Percentiles rank a stretch among this genome's conserved stretches.
phyloP scores from a whole-genome alignment of 345 rosid genomes.

The Acer saccharum region DNA sequence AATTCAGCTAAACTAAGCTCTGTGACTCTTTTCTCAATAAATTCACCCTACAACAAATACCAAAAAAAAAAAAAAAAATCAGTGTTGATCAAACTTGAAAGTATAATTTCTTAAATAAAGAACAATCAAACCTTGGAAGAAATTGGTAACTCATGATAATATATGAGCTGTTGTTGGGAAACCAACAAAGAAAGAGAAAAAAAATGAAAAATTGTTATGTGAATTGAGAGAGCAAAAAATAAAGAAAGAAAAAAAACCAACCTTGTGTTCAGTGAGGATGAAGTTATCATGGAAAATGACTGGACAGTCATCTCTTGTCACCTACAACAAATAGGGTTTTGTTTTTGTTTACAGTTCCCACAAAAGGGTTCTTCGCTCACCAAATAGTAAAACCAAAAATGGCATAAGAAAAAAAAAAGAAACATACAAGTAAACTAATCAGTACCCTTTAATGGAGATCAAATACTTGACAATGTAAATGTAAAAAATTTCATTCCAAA shows the following conservation, averaged over 20 bases:
- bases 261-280: slow-evolving; percentile 53
- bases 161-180: neutral
- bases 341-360: slow-evolving; percentile 26
- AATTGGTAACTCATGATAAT: neutral
- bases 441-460: slow-evolving; percentile 18
- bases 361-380: slow-evolving; percentile 20
- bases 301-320: slow-evolving; percentile 66
- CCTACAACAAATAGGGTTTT: slow-evolving; percentile 43
- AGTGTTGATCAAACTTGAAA: neutral
- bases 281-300: slow-evolving; percentile 69
- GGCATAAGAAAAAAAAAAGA: slow-evolving; percentile 4
- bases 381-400: slow-evolving; percentile 2
- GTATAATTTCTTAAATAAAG: neutral
- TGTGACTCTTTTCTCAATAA: slow-evolving; percentile 59
- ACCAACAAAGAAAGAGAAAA: neutral
- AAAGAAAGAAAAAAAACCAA: slow-evolving; percentile 13
- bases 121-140: neutral
- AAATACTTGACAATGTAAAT: neutral
- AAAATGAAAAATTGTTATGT: neutral
- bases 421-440: slow-evolving; percentile 7
- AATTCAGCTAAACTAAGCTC: slow-evolving; percentile 53
- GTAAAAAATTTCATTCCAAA: neutral
- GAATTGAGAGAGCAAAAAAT: neutral
- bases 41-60: slow-evolving; percentile 42
- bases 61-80: neutral